Percentiles rank a stretch among this genome's conserved stretches.
These are phyloP conservation scores for Sclerotinia glacialis DNA, from an alignment of 2,329 filamentous ascomycete species.

Conservation along the genomic window DNA sequence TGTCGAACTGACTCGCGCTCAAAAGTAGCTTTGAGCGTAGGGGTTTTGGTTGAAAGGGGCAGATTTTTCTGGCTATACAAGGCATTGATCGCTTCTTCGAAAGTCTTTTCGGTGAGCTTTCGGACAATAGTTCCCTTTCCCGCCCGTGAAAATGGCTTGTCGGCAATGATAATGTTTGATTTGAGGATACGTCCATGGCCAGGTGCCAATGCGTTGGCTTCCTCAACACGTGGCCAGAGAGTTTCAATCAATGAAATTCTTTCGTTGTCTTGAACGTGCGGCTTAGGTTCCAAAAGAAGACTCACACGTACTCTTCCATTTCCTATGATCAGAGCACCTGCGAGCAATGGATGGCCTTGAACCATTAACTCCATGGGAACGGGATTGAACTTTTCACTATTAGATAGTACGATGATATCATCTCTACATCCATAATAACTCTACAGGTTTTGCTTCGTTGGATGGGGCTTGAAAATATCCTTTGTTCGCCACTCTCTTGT, in stretches of 20 bases:
- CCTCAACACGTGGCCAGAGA: slow-evolving; percentile 27
- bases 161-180: slow-evolving; percentile 26
- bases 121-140: slow-evolving; percentile 26
- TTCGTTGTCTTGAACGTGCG: slow-evolving; percentile 11
- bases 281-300: slow-evolving; percentile 6
- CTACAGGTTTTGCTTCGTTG: slow-evolving; percentile 41
- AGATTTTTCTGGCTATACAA: slow-evolving; percentile 4
- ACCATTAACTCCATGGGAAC: slow-evolving; percentile 30
- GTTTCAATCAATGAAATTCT: not conserved
- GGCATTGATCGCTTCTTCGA: slow-evolving; percentile 37
- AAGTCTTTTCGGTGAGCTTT: not conserved
- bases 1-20: not conserved
- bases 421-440: slow-evolving; percentile 41
- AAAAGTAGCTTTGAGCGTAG: slow-evolving; percentile 5
- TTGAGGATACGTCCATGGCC: slow-evolving; percentile 26
- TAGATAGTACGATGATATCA: slow-evolving; percentile 46
- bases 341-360: not conserved
- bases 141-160: slow-evolving; percentile 22
- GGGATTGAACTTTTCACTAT: slow-evolving; percentile 48
- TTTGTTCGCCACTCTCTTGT: slow-evolving; percentile 27
- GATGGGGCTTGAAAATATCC: slow-evolving; percentile 43
- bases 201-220: slow-evolving; percentile 26
- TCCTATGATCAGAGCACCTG: slow-evolving; percentile 8
- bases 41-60: not conserved
- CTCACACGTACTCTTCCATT: not conserved